phyloP scores from a whole-genome alignment of 1,284 basidiomycete genomes.

The Boletus calvinii region DNA sequence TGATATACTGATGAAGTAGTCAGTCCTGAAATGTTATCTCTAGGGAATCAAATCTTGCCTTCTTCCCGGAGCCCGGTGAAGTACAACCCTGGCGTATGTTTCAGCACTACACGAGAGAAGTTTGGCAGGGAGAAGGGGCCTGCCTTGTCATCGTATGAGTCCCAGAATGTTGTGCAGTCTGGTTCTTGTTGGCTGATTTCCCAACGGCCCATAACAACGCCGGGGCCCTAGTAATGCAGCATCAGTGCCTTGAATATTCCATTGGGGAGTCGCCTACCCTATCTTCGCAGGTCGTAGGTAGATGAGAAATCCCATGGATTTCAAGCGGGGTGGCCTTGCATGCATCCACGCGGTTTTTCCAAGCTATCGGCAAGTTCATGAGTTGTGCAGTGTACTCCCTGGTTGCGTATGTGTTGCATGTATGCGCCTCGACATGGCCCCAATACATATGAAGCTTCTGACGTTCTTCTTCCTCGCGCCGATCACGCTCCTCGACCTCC shows the following conservation, averaged over 20 bases:
- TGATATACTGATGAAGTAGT: slow-evolving; percentile 18
- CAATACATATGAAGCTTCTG: slow-evolving; percentile 22
- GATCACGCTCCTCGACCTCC: slow-evolving; percentile 16
- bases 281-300: slow-evolving; percentile 27
- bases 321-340: slow-evolving; percentile 22
- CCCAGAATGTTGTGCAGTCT: slow-evolving; percentile 26
- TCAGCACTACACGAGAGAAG: background rate
- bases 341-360: slow-evolving; percentile 19
- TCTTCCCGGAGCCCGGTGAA: slow-evolving; percentile 26
- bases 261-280: slow-evolving; percentile 7
- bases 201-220: slow-evolving; percentile 23
- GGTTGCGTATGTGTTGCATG: slow-evolving; percentile 25
- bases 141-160: slow-evolving; percentile 22
- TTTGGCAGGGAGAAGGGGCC: background rate
- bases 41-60: slow-evolving; percentile 3
- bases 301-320: slow-evolving; percentile 24
- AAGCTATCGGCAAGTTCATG: slow-evolving; percentile 21
- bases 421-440: slow-evolving; percentile 18
- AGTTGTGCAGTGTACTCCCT: slow-evolving; percentile 27
- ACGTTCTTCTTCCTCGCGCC: slow-evolving; percentile 27
- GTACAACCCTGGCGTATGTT: slow-evolving; percentile 24
- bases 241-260: background rate
- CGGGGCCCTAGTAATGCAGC: slow-evolving; percentile 20
- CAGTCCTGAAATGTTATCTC: background rate
- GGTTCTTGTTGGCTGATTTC: slow-evolving; percentile 23